These are phyloP conservation scores for Limnanthes douglasii DNA, from an alignment of 345 rosid species.

Conservation along the genomic window DNA sequence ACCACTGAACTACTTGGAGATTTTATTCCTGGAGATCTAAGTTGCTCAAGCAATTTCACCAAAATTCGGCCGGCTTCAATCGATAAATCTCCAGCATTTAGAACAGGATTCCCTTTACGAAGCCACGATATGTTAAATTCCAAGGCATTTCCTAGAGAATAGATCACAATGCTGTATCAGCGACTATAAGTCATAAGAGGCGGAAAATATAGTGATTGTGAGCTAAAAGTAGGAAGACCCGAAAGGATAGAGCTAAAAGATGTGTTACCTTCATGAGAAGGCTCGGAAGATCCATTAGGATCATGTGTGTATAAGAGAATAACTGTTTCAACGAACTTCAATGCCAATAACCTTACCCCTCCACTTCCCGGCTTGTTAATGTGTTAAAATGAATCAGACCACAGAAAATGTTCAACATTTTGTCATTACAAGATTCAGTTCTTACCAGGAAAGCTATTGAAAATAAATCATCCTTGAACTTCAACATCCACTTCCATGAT, in stretches of 20 bases:
- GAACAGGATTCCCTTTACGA: constrained; percentile 78
- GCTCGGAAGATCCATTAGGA: constrained; percentile 43
- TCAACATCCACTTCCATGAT: constrained; percentile 72
- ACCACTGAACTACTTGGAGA: constrained; percentile 51
- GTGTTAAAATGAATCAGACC: constrained; percentile 16
- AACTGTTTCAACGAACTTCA: constrained; percentile 85
- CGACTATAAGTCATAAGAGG: constrained; percentile 3
- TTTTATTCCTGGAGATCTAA: constrained; percentile 68
- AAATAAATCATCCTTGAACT: constrained; percentile 74
- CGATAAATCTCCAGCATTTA: constrained; percentile 78
- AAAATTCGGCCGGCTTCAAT: constrained; percentile 76
- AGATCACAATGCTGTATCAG: constrained; percentile 12
- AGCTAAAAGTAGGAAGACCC: too few relatives aligned
- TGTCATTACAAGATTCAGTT: constrained; percentile 5
- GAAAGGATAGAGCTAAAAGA: constrained; percentile 6
- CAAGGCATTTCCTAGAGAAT: constrained; percentile 29
- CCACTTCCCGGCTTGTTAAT: constrained; percentile 58
- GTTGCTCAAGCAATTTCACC: constrained; percentile 86
- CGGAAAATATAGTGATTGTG: neutral
- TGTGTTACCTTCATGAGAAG: constrained; percentile 44
- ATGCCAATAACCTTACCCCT: constrained; percentile 57
- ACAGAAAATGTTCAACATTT: constrained; percentile 6
- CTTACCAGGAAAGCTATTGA: constrained; percentile 66
- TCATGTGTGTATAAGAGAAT: constrained; percentile 80
- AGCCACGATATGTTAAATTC: constrained; percentile 78